A percentile compares a stretch with the other conserved stretches of the same genome.
phyloP scores from a whole-genome alignment of 2,329 filamentous ascomycete genomes.

The Orbilia ellipsospora region DNA sequence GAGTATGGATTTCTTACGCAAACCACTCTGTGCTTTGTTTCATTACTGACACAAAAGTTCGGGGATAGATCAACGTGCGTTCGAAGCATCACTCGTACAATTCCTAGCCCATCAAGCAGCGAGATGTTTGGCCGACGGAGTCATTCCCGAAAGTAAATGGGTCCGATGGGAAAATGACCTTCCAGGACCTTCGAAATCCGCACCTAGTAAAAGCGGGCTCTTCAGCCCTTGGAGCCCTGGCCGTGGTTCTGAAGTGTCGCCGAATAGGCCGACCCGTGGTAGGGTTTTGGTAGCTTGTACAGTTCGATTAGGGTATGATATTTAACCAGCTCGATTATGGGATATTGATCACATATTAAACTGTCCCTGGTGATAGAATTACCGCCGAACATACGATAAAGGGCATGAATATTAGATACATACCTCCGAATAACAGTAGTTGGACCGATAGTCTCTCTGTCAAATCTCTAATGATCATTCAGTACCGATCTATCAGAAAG shows the following conservation, averaged over 20 bases:
- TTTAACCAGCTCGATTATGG: no score
- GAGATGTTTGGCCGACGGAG: slow-evolving; percentile 42
- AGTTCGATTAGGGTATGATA: slow-evolving; percentile 38
- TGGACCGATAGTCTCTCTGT: slow-evolving; percentile 35
- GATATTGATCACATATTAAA: no score
- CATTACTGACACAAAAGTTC: slow-evolving; percentile 1
- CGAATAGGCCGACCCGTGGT: slow-evolving; percentile 38
- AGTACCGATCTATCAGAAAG: slow-evolving; percentile 51
- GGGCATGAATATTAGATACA: slow-evolving; percentile 47
- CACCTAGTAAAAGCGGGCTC: slow-evolving; percentile 1
- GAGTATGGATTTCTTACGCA: slow-evolving; percentile 17
- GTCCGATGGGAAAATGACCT: slow-evolving; percentile 49
- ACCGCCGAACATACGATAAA: slow-evolving; percentile 45
- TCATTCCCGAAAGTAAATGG: slow-evolving; percentile 53
- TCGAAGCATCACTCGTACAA: slow-evolving; percentile 44
- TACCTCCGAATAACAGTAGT: slow-evolving; percentile 47
- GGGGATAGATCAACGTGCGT: slow-evolving; percentile 35
- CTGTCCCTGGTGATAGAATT: slow-evolving; percentile 9
- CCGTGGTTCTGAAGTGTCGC: not conserved
- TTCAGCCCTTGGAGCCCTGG: slow-evolving; percentile 22
- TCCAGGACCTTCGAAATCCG: not conserved
- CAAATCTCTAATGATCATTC: slow-evolving; percentile 50
- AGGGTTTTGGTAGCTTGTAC: slow-evolving; percentile 46
- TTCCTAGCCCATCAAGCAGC: slow-evolving; percentile 48
- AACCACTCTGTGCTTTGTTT: not conserved